These are phyloP conservation scores for Diaporthe vexans DNA, from an alignment of 2,329 filamentous ascomycete genomes.

Conservation along the genomic window DNA sequence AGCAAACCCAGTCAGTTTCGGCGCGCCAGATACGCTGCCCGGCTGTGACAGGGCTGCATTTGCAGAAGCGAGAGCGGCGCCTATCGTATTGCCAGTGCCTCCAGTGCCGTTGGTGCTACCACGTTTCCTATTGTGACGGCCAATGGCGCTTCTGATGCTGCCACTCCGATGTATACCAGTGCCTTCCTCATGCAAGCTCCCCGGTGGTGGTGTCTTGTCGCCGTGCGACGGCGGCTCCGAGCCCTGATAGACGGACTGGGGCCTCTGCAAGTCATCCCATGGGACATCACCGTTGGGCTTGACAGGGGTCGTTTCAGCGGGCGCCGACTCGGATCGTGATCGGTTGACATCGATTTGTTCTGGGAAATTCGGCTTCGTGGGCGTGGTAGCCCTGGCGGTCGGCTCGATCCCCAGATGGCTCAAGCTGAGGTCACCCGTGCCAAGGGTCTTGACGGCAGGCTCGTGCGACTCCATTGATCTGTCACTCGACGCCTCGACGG, in stretches of 20 bases:
- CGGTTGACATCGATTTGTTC: slow-evolving; percentile 61
- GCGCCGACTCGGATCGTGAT: slow-evolving; percentile 70
- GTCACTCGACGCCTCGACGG: slow-evolving; percentile 56
- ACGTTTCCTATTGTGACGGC: slow-evolving; percentile 74
- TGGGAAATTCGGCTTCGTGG: slow-evolving; percentile 68
- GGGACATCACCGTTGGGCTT: slow-evolving; percentile 52
- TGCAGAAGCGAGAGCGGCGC: slow-evolving; percentile 79
- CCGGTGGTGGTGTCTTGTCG: slow-evolving; percentile 75
- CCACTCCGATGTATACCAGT: slow-evolving; percentile 71
- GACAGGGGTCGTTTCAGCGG: slow-evolving; percentile 58
- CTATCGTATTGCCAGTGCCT: slow-evolving; percentile 75
- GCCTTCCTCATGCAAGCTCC: slow-evolving; percentile 76
- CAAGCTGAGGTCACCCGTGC: slow-evolving; percentile 88
- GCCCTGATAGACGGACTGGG: slow-evolving; percentile 61
- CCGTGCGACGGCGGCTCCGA: slow-evolving; percentile 61
- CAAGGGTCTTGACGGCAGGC: slow-evolving; percentile 88
- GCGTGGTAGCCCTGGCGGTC: slow-evolving; percentile 67
- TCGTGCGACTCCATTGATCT: slow-evolving; percentile 70
- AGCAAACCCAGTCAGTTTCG: slow-evolving; percentile 92
- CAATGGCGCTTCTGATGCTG: slow-evolving; percentile 75
- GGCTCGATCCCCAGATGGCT: slow-evolving; percentile 87
- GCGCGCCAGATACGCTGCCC: slow-evolving; percentile 68
- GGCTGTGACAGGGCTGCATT: slow-evolving; percentile 78
- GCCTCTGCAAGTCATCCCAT: slow-evolving; percentile 53
- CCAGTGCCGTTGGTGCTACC: slow-evolving; percentile 74